Evolutionary conservation across 208 protist genomes (phyloP).

Genomic region (Entamoeba nuttalli): DNA sequence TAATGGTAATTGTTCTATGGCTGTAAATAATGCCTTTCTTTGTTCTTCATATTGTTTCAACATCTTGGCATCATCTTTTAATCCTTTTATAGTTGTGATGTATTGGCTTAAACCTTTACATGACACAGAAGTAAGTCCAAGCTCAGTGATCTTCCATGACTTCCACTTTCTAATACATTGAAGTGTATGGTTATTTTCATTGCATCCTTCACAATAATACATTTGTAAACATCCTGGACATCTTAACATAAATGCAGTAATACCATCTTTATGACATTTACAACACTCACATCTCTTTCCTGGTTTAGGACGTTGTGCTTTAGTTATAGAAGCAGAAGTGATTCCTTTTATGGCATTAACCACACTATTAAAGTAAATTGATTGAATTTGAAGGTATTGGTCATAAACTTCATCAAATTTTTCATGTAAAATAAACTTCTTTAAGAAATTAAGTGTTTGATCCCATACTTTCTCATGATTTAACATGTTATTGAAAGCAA

Average conservation of each 20-base stretch:
- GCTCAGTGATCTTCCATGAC: not conserved
- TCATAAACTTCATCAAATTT: not conserved
- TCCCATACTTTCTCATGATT: not conserved
- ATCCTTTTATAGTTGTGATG: not conserved
- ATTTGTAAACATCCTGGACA: not conserved
- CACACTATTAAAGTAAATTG: not conserved
- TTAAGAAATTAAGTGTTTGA: not conserved
- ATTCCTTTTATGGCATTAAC: not conserved
- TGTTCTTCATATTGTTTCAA: not conserved
- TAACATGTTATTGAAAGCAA: not conserved
- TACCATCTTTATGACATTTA: not conserved
- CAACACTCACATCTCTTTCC: not conserved
- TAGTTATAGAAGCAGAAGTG: not conserved
- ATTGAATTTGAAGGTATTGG: not conserved
- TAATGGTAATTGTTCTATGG: not conserved
- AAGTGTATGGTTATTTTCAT: not conserved
- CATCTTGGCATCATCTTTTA: not conserved
- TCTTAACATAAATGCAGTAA: not conserved
- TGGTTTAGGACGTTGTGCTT: not conserved
- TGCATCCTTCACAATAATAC: not conserved
- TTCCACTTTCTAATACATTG: not conserved
- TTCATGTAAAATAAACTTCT: not conserved
- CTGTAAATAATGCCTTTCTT: not conserved
- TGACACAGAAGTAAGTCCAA: not conserved
- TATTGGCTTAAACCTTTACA: not conserved